These are phyloP conservation scores for Aaosphaeria arxii DNA, from an alignment of 2,329 filamentous ascomycete species.

Conservation along the genomic window DNA sequence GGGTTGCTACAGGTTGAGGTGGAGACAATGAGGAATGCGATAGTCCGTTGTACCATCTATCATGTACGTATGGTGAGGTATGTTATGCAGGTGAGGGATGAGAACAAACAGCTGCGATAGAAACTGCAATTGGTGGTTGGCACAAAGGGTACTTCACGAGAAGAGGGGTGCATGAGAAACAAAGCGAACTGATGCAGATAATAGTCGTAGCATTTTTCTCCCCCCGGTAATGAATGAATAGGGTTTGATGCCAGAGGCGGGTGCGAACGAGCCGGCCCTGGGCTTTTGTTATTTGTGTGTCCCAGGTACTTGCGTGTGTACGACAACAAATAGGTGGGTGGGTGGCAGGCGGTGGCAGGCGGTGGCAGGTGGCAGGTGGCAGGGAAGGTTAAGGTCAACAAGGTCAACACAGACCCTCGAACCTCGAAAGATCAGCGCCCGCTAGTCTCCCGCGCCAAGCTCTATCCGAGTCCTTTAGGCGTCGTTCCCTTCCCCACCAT, in stretches of 20 bases:
- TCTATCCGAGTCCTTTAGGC: not conserved
- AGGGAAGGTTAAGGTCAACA: no score
- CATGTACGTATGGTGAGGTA: not conserved
- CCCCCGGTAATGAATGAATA: not conserved
- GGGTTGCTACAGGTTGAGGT: slow-evolving; percentile 5
- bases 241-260: not conserved
- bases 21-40: slow-evolving; percentile 8
- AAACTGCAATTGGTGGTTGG: not conserved
- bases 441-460: not conserved
- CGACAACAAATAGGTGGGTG: no score
- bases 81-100: not conserved
- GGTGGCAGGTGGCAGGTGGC: no score
- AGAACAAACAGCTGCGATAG: not conserved
- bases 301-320: not conserved
- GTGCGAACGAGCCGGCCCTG: not conserved
- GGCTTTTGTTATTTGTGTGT: not conserved
- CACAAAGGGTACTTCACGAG: not conserved
- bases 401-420: no score
- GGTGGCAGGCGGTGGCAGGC: no score
- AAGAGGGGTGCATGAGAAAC: not conserved
- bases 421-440: not conserved
- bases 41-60: not conserved
- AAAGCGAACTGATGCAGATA: not conserved
- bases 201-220: not conserved
- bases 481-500: not conserved